These are phyloP conservation scores for Hymenoscyphus scutula DNA, from an alignment of 2,329 filamentous ascomycete species.

Conservation along the genomic window DNA sequence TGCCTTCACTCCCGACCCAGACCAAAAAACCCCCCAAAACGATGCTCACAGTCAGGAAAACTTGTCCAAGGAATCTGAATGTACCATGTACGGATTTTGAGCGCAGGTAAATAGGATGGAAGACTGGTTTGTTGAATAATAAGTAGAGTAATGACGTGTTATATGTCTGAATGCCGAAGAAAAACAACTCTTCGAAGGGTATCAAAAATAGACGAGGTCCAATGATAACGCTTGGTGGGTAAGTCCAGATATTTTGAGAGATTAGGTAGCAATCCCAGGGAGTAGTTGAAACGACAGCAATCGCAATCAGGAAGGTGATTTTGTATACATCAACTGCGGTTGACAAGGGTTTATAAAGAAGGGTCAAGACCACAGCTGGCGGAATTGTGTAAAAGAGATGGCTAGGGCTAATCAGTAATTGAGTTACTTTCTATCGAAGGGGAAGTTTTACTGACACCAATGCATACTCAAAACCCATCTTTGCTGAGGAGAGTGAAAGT, in stretches of 20 bases:
- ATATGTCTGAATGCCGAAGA: conserved; percentile 76
- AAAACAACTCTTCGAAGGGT: conserved; percentile 71
- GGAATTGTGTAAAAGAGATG: conserved; percentile 69
- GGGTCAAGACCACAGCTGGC: conserved; percentile 55
- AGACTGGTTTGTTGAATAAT: conserved; percentile 59
- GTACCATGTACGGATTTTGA: conserved; percentile 12
- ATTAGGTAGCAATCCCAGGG: conserved; percentile 79
- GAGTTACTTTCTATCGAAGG: background rate
- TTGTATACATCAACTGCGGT: conserved; percentile 62
- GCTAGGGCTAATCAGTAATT: conserved; percentile 19
- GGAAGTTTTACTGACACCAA: conserved; percentile 50
- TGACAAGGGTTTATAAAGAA: conserved; percentile 59
- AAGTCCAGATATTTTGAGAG: conserved; percentile 66
- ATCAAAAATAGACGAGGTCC: conserved; percentile 63
- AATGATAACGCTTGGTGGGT: conserved; percentile 62
- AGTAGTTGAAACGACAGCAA: conserved; percentile 66
- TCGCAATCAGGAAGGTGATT: conserved; percentile 55
- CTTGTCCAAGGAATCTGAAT: conserved; percentile 48
- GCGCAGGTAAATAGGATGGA: conserved; percentile 54
- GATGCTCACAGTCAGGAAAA: conserved; percentile 45
- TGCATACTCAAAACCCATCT: conserved; percentile 61
- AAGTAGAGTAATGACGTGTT: conserved; percentile 68
- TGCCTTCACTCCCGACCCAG: conserved; percentile 48
- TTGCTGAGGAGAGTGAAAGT: conserved; percentile 6
- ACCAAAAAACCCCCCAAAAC: conserved; percentile 46